Conservation (phyloP, 2,329 filamentous ascomycete genomes). For the Phialocephala subalpina region DNA sequence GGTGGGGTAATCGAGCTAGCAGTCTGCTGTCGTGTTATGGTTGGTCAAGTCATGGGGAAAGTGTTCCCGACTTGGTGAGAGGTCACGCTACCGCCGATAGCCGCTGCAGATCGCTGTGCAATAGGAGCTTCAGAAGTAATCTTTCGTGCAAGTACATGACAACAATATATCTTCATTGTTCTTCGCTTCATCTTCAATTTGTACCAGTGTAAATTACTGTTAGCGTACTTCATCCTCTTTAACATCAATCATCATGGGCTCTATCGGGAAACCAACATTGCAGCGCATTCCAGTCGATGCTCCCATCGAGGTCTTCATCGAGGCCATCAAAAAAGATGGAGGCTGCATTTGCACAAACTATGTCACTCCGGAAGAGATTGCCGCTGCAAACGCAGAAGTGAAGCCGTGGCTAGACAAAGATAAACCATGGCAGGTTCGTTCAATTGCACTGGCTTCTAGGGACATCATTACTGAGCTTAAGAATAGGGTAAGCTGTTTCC, state of each 20-base stretch:
- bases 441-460: not conserved
- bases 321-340: conserved; percentile 26
- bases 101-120: conserved; percentile 13
- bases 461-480: not conserved
- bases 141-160: not conserved
- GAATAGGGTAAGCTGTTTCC: conserved; percentile 29
- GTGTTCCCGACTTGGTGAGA: conserved; percentile 14
- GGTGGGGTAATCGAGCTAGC: conserved; percentile 8
- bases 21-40: not conserved
- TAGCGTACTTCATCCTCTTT: not conserved
- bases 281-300: conserved; percentile 26
- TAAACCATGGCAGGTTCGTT: conserved; percentile 27
- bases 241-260: conserved; percentile 10
- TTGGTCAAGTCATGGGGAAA: conserved; percentile 16
- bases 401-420: conserved; percentile 29
- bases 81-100: conserved; percentile 4
- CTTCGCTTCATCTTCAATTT: not conserved
- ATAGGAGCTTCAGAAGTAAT: conserved; percentile 10
- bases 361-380: conserved; percentile 19
- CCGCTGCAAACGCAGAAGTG: conserved; percentile 25
- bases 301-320: conserved; percentile 28
- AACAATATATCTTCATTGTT: conserved; percentile 16
- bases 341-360: conserved; percentile 30
- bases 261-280: conserved; percentile 19
- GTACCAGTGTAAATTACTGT: not conserved